Base-by-base conservation (phyloP, 352 stramenopile genomes). In the Globisporangium alternatum region DNA sequence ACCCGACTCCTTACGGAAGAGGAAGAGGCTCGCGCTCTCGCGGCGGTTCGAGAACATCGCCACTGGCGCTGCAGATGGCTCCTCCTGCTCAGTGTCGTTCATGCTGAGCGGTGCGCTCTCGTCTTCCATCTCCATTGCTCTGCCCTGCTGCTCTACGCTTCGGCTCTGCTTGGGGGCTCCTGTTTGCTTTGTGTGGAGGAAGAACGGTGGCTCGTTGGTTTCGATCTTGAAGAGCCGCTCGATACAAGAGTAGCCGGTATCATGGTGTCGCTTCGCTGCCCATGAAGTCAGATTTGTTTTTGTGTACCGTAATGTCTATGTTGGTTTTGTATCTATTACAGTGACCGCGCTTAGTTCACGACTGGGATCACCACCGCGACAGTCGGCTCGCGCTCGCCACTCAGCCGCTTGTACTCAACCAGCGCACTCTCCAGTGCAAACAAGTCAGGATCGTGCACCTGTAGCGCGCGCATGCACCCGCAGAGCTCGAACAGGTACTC, bases 401-500 rank as follows among this genome's bases (percentile, higher is more conserved):
- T 28, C 17, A 35, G 7, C 7, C 77, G 69, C 52, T 74, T 77
- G 68, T 87, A 89, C 52, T 86, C 80, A 62, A 82, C 68, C 47
- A 88, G 80, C 22, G 86, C 81, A 31, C 69, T 78, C 68, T 95
- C 86, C 12, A 95, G 71, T 33, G 80, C 78, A 4, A 81, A 77
- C 41, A 95, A 70, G 63, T 95, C 84, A 53, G 81, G 81, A 60
- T 95, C 86, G 57, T 70, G 67, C 58, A 95, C 83, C 33, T 91
- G 69, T 58, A 95, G 68, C 45, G 76, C 57, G 58, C 83, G 84
- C 80, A 95, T 93, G 80, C 75, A 83, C 51, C 88, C 79, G 62
- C 83, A 91, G 59, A 96, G 80, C 60, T 82, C 83, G 55, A 89
- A 84, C 51, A 96, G 73, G 62, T 96, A 96, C 72, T 96, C 87